These are phyloP conservation scores for Thinopyrum elongatum DNA, from an alignment of 176 grass and related monocot genomes.

Conservation along the genomic window DNA sequence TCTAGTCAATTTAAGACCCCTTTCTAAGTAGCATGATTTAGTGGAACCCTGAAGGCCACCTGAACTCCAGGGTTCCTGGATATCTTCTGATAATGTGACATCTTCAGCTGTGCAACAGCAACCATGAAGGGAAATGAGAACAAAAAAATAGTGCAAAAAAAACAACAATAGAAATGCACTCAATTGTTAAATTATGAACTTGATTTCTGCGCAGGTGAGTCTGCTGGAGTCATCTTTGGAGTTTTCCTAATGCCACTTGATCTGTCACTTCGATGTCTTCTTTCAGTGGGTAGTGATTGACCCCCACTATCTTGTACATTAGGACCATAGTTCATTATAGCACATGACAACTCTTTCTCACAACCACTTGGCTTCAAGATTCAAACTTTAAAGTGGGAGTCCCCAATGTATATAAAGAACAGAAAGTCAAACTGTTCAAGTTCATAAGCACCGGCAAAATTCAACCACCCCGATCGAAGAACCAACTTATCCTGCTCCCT, in stretches of 20 bases:
- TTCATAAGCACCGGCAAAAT: neutral
- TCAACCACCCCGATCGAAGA: neutral
- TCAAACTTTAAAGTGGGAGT: neutral
- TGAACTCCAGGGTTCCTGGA: slow-evolving; percentile 4
- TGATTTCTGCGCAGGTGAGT: neutral
- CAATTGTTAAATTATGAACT: neutral
- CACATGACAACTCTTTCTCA: neutral
- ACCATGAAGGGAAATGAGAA: neutral
- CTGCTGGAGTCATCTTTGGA: neutral
- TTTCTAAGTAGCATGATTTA: no score
- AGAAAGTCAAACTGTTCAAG: neutral
- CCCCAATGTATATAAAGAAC: neutral
- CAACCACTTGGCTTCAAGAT: neutral
- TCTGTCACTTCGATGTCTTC: neutral
- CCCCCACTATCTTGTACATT: neutral
- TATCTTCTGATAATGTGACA: neutral
- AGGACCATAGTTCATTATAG: neutral
- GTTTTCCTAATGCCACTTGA: neutral
- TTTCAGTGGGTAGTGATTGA: neutral
- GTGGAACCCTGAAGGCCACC: neutral
- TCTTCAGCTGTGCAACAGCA: slow-evolving; percentile 6
- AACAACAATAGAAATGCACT: neutral
- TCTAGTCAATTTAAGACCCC: no score
- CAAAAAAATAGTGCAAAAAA: neutral
- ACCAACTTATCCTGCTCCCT: neutral